Conservation (phyloP, 2,329 filamentous ascomycete genomes). For the Ophiostoma triangulosporum region DNA sequence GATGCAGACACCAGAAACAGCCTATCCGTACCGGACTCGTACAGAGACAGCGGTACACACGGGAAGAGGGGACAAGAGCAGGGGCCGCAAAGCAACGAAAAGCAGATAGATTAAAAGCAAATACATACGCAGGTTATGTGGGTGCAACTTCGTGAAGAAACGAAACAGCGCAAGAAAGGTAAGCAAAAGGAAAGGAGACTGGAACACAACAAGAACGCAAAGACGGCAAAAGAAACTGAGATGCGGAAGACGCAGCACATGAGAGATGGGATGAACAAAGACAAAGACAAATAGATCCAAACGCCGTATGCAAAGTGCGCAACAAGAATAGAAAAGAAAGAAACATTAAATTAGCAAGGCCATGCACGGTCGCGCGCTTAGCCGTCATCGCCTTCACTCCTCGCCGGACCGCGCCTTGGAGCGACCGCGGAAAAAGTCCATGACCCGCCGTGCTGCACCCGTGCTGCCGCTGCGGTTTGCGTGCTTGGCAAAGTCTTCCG, state of each 20-base stretch:
- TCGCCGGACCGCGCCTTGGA: conserved; percentile 59
- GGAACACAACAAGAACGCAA: background rate
- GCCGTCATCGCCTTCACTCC: conserved; percentile 22
- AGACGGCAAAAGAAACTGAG: background rate
- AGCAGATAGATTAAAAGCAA: background rate
- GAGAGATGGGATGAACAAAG: background rate
- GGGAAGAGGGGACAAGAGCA: no score
- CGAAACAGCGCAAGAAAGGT: background rate
- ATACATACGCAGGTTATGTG: background rate
- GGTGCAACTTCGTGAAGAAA: background rate
- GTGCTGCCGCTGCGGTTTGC: conserved; percentile 67
- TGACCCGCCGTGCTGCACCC: conserved; percentile 79
- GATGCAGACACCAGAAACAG: no score
- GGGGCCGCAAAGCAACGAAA: background rate
- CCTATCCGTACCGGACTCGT: no score
- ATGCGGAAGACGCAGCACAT: background rate
- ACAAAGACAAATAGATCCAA: background rate
- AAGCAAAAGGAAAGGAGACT: background rate
- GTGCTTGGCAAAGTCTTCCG: conserved; percentile 45
- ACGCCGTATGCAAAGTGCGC: background rate
- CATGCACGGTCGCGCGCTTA: background rate
- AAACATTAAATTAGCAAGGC: background rate
- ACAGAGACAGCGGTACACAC: no score
- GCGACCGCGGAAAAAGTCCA: conserved; percentile 93
- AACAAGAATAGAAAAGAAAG: background rate